Evolutionary conservation across 2,329 filamentous ascomycete species (phyloP).

Genomic region (Dactylellina haptotyla): DNA sequence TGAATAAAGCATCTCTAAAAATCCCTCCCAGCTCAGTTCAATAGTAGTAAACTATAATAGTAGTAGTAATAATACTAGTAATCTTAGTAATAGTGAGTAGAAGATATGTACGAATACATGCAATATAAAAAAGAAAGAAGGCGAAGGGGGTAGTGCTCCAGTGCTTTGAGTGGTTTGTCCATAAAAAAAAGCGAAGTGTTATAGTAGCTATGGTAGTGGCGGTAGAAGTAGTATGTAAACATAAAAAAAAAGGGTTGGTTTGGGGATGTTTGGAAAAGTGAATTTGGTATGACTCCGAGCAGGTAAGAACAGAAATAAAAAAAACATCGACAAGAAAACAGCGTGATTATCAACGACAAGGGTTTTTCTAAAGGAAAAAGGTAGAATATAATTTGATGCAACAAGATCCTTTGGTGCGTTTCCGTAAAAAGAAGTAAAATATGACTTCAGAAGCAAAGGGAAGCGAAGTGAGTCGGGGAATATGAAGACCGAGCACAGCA

Average conservation of each 20-base stretch:
- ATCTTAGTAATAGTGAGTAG: neutral
- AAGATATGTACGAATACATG: constrained; percentile 38
- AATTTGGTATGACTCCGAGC: constrained; percentile 29
- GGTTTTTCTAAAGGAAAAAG: constrained; percentile 3
- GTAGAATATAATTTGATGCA: constrained; percentile 7
- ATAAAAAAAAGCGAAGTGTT: neutral
- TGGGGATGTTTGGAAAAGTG: neutral
- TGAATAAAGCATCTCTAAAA: too few relatives aligned
- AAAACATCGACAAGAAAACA: neutral
- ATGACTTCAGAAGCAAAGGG: neutral
- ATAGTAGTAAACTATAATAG: neutral
- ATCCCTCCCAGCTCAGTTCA: too few relatives aligned
- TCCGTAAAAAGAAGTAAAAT: constrained; percentile 2
- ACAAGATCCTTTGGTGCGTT: constrained; percentile 21
- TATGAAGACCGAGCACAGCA: neutral
- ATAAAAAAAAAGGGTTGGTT: neutral
- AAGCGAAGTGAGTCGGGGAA: neutral
- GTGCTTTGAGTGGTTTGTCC: neutral
- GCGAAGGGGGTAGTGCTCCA: neutral
- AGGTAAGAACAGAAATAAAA: constrained; percentile 7
- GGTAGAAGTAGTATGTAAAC: constrained; percentile 21
- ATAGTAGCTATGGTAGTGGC: neutral
- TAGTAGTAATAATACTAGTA: constrained; percentile 4
- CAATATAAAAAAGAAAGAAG: neutral
- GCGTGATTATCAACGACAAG: neutral